Evolutionary conservation across 1,284 basidiomycete genomes (phyloP), one percentile per base, ranked within the genome.

Genomic region (Ganoderma resinaceum): DNA sequence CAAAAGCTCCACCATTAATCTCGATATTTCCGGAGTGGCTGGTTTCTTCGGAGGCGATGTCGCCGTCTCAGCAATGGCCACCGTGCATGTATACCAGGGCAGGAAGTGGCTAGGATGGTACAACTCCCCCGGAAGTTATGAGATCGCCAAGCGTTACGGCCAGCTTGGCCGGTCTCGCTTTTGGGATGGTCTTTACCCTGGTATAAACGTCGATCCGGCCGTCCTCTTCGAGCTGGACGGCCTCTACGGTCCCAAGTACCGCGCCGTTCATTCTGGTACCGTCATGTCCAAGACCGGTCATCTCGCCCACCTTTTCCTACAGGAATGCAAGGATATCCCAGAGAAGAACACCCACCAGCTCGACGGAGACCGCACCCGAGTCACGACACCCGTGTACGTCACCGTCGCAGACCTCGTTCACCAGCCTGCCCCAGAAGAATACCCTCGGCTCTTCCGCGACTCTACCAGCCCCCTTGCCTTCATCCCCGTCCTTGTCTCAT

Each of bases 11-110:
- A 46, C 62, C 37, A 64, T 73, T 68, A 71, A 68, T 43, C 70
- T 73, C 62, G 70, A 73, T 63, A 70, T 71, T 38, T 71, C 70
- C 55, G 72, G 72, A 12, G 70, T 73, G 2, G 72, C 72, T 6
- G 72, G 72, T 49, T 73, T 73, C 67, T 73, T 73, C 38, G 72
- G 72, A 26, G 72, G 72, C 33, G 72, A 73, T 58, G 72, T 70
- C 35, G 72, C 72, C 14, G 72, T 73, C 26, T 66, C 70, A 23
- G 72, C 72, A 14, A 73, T 73, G 72, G 70, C 70, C 3, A 73
- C 72, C 37, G 70, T 73, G 29, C 70, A 73, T 42, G 68, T 73
- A 43, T 73, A 73, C 60, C 70, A 67, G 33, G 72, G 72, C 29
- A 61, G 70, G 60, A 73, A 65, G 62, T 73, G 72, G 72, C 57